phyloP scores from a whole-genome alignment of 1,139 yeast genomes.

The Blastobotrys illinoisensis region DNA sequence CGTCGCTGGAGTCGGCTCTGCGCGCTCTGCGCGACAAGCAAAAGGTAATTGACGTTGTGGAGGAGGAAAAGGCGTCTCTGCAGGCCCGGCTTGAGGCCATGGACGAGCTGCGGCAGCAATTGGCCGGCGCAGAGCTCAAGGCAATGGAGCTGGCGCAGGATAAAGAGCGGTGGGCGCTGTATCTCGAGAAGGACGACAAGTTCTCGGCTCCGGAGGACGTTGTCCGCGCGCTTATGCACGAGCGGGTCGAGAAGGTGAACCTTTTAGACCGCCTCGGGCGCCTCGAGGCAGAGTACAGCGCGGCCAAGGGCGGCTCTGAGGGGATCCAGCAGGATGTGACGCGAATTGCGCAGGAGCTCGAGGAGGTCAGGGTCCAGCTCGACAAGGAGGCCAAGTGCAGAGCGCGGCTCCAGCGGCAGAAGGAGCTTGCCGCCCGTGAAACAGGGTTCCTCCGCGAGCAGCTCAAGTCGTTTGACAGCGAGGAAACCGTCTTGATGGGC shows the following conservation, averaged over 20 bases:
- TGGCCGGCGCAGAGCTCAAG: constrained; percentile 49
- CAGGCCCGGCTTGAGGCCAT: constrained; percentile 40
- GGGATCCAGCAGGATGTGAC: constrained; percentile 24
- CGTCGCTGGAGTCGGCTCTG: constrained; percentile 44
- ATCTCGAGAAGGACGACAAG: constrained; percentile 28
- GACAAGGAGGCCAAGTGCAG: constrained; percentile 34
- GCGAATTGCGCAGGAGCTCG: constrained; percentile 35
- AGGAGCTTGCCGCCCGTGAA: constrained; percentile 53
- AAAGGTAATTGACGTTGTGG: constrained; percentile 46
- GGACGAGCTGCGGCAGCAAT: constrained; percentile 44
- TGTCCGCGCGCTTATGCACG: constrained; percentile 28
- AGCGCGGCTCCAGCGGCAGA: constrained; percentile 49
- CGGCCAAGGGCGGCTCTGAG: constrained; percentile 14
- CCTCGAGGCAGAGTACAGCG: constrained; percentile 30
- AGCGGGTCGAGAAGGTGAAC: constrained; percentile 31
- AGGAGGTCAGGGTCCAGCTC: constrained; percentile 32
- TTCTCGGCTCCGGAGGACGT: constrained; percentile 33
- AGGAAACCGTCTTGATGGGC: constrained; percentile 25
- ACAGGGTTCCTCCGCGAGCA: constrained; percentile 53
- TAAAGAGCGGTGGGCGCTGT: constrained; percentile 36
- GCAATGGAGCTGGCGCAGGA: constrained; percentile 44
- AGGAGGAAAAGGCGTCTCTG: constrained; percentile 44
- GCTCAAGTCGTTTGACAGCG: constrained; percentile 36
- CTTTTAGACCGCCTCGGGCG: constrained; percentile 31
- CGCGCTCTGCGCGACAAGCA: constrained; percentile 40